Evolutionary conservation across 371 early-diverging fungal species (phyloP), one percentile per base, ranked within the genome.

Genomic region (Rhizomucor miehei): DNA sequence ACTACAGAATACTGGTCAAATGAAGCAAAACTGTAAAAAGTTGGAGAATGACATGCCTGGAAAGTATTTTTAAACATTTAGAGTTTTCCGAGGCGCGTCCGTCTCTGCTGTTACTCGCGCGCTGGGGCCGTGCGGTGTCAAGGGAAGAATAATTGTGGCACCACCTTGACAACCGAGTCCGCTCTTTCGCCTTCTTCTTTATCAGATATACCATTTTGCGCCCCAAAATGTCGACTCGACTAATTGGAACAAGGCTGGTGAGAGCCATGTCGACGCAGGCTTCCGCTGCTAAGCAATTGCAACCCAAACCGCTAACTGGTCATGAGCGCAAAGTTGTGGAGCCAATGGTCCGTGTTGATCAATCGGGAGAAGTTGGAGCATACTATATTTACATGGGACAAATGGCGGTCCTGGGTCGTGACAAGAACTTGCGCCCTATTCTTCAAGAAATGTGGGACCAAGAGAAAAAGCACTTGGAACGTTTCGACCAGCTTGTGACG

Each of bases 331-430:
- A 62, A n/a, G 23, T 63, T 11, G 43, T 77, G 14, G 66, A 59
- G 52, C 81, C 77, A 19, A 92, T 96, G 86, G 81, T 97, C 44
- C 89, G 98, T 19, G 91, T 98, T 16, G 92, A 98, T 68, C 97
- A 97, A 51, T 96, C 98, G 2, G 98, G 98, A 34, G 98, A 98
- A 71, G 85, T 95, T 6, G 97, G 95, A 3, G 98, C 98, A 24
- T 91, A 93, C 60, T 90, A 80, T 53, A 98, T 98, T 57, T 98
- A 98, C 80, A 84, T 84, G 63, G 98, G 98, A 13, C 98, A 97
- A 64, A 77, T 89, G 62, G 89, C 89, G 13, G 88, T 95, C 1
- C 75, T 97, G 12, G 84, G 89, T 37, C 71, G 79, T 12, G 85
- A 93, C 60, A 81, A 87, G 41, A 75, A 82, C 43, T 64, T 92